A percentile compares a stretch with the other conserved stretches of the same genome.
Evolutionary conservation across 306 rosid species (phyloP).

Genomic region (Betula pendula): DNA sequence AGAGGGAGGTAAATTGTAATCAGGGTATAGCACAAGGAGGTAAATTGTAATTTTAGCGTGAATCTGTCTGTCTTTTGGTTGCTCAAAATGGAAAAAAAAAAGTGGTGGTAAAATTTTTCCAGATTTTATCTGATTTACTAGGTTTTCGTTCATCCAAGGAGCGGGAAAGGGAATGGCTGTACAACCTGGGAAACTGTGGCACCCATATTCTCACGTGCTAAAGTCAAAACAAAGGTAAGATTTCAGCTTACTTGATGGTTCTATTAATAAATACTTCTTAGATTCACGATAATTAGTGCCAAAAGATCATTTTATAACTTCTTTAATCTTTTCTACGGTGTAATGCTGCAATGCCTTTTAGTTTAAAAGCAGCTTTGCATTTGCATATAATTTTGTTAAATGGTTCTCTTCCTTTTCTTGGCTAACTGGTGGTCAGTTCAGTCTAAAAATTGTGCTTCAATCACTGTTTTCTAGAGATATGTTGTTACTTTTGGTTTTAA

Average conservation of each 20-base stretch:
- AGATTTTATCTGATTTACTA: conserved; percentile 55
- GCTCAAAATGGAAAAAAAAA: conserved; percentile 13
- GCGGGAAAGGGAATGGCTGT: conserved; percentile 81
- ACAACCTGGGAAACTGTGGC: conserved; percentile 82
- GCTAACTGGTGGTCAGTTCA: conserved; percentile 1
- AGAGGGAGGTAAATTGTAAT: background rate
- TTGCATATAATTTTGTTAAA: background rate
- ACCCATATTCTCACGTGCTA: conserved; percentile 79
- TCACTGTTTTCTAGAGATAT: background rate
- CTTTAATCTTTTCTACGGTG: background rate
- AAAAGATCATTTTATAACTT: conserved; percentile 20
- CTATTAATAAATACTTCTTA: conserved; percentile 7
- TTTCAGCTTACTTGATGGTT: conserved; percentile 17
- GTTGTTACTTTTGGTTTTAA: background rate
- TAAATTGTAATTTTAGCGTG: background rate
- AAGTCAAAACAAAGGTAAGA: conserved; percentile 75
- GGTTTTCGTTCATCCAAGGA: conserved; percentile 95
- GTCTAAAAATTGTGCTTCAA: background rate
- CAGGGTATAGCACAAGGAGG: background rate
- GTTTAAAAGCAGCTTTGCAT: background rate
- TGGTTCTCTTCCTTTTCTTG: background rate
- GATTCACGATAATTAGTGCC: conserved; percentile 1
- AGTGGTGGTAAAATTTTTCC: conserved; percentile 35
- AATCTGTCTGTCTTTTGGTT: conserved; percentile 9
- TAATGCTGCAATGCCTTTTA: background rate